Conservation (phyloP, 306 rosid species). For the Dalbergia cochinchinensis region DNA sequence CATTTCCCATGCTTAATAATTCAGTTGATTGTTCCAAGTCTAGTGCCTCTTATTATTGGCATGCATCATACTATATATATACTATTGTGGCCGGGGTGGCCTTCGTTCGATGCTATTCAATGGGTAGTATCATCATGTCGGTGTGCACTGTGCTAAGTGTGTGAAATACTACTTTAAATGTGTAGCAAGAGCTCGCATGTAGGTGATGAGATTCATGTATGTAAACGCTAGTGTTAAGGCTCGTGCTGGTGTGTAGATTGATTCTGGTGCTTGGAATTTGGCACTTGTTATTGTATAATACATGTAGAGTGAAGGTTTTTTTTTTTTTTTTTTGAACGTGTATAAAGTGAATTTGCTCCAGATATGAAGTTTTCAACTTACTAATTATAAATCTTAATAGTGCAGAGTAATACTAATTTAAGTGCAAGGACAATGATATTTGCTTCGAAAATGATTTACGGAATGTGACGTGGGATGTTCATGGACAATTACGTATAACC, state of each 20-base stretch:
- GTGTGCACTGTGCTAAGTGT: too few relatives aligned
- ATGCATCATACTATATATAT: too few relatives aligned
- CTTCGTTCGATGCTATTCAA: too few relatives aligned
- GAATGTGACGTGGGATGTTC: too few relatives aligned
- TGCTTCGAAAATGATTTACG: background rate
- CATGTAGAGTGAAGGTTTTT: background rate
- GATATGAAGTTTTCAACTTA: background rate
- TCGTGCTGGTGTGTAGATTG: background rate
- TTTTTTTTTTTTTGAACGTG: background rate
- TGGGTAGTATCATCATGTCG: too few relatives aligned
- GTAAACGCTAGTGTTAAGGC: background rate
- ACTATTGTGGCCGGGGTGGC: too few relatives aligned
- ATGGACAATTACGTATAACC: too few relatives aligned
- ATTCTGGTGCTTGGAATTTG: background rate
- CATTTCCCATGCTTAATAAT: conserved; percentile 4
- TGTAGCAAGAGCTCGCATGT: too few relatives aligned
- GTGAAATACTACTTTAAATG: too few relatives aligned
- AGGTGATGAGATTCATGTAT: background rate
- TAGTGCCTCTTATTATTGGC: too few relatives aligned
- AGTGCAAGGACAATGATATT: background rate
- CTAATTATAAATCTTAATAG: background rate
- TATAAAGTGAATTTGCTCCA: background rate
- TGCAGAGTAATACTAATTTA: background rate
- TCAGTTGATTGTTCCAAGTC: too few relatives aligned
- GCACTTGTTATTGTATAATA: background rate